Evolutionary conservation across 768 basidiomycete species (phyloP).

Genomic region (Tricholoma sp.): DNA sequence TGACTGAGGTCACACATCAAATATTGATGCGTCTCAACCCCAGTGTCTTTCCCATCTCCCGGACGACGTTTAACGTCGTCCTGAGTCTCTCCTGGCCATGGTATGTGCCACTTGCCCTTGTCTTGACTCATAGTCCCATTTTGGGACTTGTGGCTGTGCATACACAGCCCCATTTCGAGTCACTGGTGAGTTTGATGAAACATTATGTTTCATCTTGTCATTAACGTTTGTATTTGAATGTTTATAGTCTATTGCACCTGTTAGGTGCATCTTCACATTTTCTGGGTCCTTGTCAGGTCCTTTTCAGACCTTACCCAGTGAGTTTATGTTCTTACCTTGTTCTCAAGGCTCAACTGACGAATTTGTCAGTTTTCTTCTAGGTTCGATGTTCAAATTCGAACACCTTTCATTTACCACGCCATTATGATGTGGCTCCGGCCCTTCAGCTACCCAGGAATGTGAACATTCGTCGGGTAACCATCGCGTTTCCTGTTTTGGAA

Average conservation of each 20-base stretch:
- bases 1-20: no score
- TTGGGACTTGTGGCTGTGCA: neutral
- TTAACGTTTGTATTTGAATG: neutral
- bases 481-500: no score
- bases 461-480: no score
- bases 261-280: neutral
- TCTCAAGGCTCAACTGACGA: neutral
- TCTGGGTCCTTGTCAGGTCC: neutral
- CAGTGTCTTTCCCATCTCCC: neutral
- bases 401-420: neutral
- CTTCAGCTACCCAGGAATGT: no score
- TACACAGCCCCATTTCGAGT: neutral
- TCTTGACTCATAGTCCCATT: neutral
- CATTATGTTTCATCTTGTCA: neutral
- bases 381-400: neutral
- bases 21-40: no score
- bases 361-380: neutral
- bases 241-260: neutral
- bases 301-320: neutral
- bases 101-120: neutral
- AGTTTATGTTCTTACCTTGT: neutral
- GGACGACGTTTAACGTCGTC: neutral
- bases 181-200: neutral
- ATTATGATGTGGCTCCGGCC: no score
- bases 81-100: neutral